Percentiles rank a stretch among this genome's conserved stretches.
These are phyloP conservation scores for Beauveria brongniartii DNA, from an alignment of 2,329 filamentous ascomycete species.

Conservation along the genomic window DNA sequence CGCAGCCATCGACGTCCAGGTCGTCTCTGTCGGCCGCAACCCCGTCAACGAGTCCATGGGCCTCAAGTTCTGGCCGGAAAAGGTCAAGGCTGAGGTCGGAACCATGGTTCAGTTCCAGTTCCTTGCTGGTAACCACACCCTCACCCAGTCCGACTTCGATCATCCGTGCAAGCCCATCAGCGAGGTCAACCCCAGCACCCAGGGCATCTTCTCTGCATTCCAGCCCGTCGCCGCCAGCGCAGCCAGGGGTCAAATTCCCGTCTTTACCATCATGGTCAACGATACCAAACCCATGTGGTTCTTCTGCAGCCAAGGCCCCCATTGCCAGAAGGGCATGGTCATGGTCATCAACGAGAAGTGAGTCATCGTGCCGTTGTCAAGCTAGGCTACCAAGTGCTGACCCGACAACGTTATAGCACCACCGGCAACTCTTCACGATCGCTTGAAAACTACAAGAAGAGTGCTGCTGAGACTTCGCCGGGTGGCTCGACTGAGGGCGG, in stretches of 20 bases:
- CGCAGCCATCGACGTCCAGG: conserved; percentile 42
- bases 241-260: conserved; percentile 45
- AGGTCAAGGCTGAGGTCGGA: conserved; percentile 54
- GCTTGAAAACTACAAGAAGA: conserved; percentile 39
- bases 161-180: conserved; percentile 57
- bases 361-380: conserved; percentile 22
- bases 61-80: conserved; percentile 58
- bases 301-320: conserved; percentile 66
- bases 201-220: conserved; percentile 61
- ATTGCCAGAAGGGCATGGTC: conserved; percentile 69
- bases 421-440: conserved; percentile 44
- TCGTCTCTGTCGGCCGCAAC: conserved; percentile 54
- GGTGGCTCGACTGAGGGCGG: conserved; percentile 12
- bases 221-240: conserved; percentile 50
- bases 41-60: conserved; percentile 39
- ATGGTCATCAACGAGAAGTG: conserved; percentile 71
- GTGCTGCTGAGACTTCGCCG: conserved; percentile 24
- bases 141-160: conserved; percentile 70
- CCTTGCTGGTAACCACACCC: conserved; percentile 63
- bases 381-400: conserved; percentile 5
- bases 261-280: conserved; percentile 64
- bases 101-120: conserved; percentile 62
- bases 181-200: conserved; percentile 40
- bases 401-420: conserved; percentile 25
- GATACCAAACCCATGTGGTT: conserved; percentile 67